phyloP scores from a whole-genome alignment of 2,329 filamentous ascomycete genomes.

The Thelonectria blattea region DNA sequence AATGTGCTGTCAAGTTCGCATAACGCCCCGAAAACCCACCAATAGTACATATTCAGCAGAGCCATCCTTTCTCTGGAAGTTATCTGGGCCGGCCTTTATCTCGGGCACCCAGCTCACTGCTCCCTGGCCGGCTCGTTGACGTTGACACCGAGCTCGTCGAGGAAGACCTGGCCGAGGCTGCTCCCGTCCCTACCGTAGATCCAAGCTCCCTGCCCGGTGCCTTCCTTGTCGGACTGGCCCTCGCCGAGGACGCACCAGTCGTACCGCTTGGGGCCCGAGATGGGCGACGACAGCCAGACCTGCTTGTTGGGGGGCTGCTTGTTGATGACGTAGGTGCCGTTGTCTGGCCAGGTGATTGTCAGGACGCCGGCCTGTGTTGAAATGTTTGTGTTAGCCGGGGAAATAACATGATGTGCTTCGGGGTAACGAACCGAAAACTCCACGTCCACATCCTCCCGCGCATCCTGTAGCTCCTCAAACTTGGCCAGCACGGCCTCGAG shows the following conservation, averaged over 20 bases:
- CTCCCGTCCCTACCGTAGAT: constrained; percentile 86
- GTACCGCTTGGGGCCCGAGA: constrained; percentile 91
- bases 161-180: constrained; percentile 74
- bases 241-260: constrained; percentile 84
- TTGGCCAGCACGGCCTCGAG: constrained; percentile 62
- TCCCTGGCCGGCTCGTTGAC: constrained; percentile 46
- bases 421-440: constrained; percentile 77
- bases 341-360: constrained; percentile 70
- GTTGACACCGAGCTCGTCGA: constrained; percentile 76
- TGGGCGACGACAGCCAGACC: constrained; percentile 93
- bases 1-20: constrained; percentile 19
- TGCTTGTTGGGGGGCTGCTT: constrained; percentile 98
- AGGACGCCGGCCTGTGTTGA: constrained; percentile 78
- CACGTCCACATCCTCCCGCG: constrained; percentile 77
- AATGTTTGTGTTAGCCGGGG: constrained; percentile 22
- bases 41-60: constrained; percentile 16
- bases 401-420: neutral
- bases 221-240: constrained; percentile 76
- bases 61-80: too few species aligned
- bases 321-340: constrained; percentile 92
- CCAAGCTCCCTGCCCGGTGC: constrained; percentile 77
- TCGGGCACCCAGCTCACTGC: constrained; percentile 28
- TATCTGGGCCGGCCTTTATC: too few species aligned
- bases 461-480: constrained; percentile 78
- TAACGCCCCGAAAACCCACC: constrained; percentile 9